phyloP scores from a whole-genome alignment of 225 moss, liverwort and hornwort genomes.

The Asterella californica region DNA sequence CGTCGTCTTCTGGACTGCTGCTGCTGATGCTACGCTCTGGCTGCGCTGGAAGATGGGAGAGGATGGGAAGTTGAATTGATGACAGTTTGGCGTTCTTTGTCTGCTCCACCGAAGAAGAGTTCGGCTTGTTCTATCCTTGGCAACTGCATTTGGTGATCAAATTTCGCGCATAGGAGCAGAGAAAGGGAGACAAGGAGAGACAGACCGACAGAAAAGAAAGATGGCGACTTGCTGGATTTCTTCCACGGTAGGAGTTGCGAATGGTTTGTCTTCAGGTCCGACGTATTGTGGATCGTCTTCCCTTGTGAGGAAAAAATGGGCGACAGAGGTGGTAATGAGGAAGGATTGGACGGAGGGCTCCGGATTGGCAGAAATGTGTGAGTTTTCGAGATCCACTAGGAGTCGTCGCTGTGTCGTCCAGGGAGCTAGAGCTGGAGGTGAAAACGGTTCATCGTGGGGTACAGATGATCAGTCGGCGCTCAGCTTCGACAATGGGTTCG shows the following conservation, averaged over 20 bases:
- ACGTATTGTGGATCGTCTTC: slow-evolving; percentile 1
- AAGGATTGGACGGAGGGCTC: not conserved
- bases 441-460: slow-evolving; percentile 26
- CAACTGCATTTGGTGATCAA: not conserved
- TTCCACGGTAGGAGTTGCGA: not conserved
- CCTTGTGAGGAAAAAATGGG: slow-evolving; percentile 13
- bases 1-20: too few species aligned
- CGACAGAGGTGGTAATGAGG: slow-evolving; percentile 1
- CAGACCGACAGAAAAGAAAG: not conserved
- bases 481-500: slow-evolving; percentile 37
- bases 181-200: not conserved
- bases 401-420: not conserved
- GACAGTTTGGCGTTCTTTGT: not conserved
- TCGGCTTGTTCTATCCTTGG: not conserved
- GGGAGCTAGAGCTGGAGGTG: slow-evolving; percentile 27
- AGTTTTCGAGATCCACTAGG: not conserved
- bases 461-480: slow-evolving; percentile 31
- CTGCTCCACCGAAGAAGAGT: not conserved
- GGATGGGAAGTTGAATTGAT: not conserved
- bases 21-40: not conserved
- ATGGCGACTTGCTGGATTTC: slow-evolving; percentile 1
- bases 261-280: not conserved
- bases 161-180: not conserved
- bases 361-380: not conserved
- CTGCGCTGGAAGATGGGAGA: not conserved